These are phyloP conservation scores for Ustilago crameri DNA, from an alignment of 1,284 basidiomycete species.

Conservation along the genomic window DNA sequence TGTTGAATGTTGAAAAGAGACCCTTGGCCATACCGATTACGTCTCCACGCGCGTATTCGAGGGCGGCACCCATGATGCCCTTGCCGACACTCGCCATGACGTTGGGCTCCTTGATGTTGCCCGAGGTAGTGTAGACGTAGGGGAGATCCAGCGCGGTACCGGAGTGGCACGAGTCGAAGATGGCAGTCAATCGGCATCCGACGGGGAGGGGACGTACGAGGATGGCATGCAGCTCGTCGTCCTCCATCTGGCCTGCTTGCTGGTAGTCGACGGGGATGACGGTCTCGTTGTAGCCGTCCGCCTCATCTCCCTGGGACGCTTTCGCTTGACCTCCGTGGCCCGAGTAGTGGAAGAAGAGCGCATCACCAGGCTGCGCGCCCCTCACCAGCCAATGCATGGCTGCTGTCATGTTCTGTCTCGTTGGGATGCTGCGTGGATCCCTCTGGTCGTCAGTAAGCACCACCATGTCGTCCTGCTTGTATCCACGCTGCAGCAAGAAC, in stretches of 20 bases:
- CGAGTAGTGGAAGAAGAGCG: conserved; percentile 67
- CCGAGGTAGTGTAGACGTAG: conserved; percentile 82
- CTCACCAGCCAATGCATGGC: conserved; percentile 68
- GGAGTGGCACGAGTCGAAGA: conserved; percentile 66
- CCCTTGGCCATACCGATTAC: conserved; percentile 73
- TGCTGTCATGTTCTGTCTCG: conserved; percentile 66
- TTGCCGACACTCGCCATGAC: conserved; percentile 64
- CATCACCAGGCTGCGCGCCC: conserved; percentile 62
- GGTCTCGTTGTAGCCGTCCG: conserved; percentile 68
- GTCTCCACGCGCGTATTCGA: conserved; percentile 80
- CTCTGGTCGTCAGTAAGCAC: conserved; percentile 63
- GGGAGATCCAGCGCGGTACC: conserved; percentile 67
- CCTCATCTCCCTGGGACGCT: conserved; percentile 65
- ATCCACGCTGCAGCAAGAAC: conserved; percentile 65
- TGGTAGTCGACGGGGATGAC: conserved; percentile 67
- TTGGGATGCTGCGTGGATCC: conserved; percentile 64
- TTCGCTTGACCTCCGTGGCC: conserved; percentile 68
- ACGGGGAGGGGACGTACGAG: conserved; percentile 65
- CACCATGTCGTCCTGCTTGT: conserved; percentile 67
- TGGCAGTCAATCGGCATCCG: conserved; percentile 40
- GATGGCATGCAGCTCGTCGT: conserved; percentile 67
- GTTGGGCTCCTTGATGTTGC: conserved; percentile 92
- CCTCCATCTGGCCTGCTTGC: conserved; percentile 64
- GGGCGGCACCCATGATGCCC: conserved; percentile 71
- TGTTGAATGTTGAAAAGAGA: conserved; percentile 70